Conservation (phyloP, 108 stramenopile species). For the Fistulifera pelliculosa region DNA sequence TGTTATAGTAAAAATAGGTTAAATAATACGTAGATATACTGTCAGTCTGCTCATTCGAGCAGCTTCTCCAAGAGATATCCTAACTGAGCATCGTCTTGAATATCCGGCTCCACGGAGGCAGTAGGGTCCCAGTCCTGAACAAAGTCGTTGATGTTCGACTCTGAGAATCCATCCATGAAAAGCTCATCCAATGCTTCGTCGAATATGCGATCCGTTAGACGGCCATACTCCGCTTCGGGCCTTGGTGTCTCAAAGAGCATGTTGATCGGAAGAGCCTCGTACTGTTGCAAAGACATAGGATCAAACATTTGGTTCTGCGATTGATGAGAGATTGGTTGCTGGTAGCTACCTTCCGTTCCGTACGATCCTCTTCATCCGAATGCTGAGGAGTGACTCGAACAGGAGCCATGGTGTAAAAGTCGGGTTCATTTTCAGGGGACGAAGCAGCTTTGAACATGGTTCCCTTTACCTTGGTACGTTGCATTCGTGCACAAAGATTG, state of each 20-base stretch:
- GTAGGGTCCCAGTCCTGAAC: conserved; percentile 19
- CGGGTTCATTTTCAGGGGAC: conserved; percentile 76
- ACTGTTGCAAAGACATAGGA: background rate
- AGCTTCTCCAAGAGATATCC: conserved; percentile 23
- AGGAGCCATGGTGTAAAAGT: conserved; percentile 61
- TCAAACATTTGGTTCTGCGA: background rate
- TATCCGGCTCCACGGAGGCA: background rate
- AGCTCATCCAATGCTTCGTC: conserved; percentile 36
- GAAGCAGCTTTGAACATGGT: conserved; percentile 57
- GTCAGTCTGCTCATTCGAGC: background rate
- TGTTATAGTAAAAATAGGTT: no score
- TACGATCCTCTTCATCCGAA: conserved; percentile 8
- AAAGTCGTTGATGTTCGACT: conserved; percentile 13
- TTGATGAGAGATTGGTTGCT: background rate
- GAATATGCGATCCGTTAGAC: conserved; percentile 12
- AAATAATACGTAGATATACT: no score
- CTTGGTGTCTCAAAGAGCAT: no score
- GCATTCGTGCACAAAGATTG: conserved; percentile 52
- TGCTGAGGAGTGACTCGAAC: conserved; percentile 15
- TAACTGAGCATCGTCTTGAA: conserved; percentile 18
- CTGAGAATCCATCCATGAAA: conserved; percentile 9
- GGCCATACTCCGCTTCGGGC: conserved; percentile 1
- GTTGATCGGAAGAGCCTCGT: background rate
- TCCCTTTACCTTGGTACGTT: conserved; percentile 75
- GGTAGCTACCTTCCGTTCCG: background rate